Evolutionary conservation across 495 filamentous ascomycete species (phyloP).

Genomic region (Tuber indicum): DNA sequence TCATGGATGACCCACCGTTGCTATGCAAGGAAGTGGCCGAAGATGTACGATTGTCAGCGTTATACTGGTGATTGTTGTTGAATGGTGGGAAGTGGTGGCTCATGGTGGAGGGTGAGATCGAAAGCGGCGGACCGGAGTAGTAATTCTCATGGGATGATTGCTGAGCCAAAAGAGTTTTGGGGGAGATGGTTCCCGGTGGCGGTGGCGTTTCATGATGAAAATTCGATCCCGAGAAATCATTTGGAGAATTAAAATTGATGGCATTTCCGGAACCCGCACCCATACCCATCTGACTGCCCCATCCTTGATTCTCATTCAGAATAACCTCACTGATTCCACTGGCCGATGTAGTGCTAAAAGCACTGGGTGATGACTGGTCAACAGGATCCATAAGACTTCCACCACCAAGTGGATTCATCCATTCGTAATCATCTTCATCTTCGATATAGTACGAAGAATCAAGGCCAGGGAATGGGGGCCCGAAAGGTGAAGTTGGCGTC

Average conservation of each 20-base stretch:
- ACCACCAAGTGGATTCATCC: slow-evolving; percentile 79
- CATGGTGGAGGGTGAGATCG: slow-evolving; percentile 40
- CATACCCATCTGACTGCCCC: slow-evolving; percentile 30
- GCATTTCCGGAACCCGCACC: slow-evolving; percentile 25
- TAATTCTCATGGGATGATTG: slow-evolving; percentile 37
- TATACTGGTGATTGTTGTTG: slow-evolving; percentile 2
- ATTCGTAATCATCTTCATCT: slow-evolving; percentile 77
- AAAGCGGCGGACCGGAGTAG: slow-evolving; percentile 40
- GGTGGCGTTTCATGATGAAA: slow-evolving; percentile 57
- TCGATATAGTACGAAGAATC: slow-evolving; percentile 44
- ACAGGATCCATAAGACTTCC: slow-evolving; percentile 59
- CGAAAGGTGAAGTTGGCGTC: slow-evolving; percentile 64
- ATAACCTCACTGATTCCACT: slow-evolving; percentile 88
- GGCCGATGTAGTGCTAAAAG: slow-evolving; percentile 85
- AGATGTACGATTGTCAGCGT: slow-evolving; percentile 4
- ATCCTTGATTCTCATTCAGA: slow-evolving; percentile 56
- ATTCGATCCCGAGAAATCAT: slow-evolving; percentile 41
- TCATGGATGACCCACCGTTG: slow-evolving; percentile 48
- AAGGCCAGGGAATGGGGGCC: slow-evolving; percentile 58
- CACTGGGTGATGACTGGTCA: slow-evolving; percentile 90
- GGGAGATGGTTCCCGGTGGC: slow-evolving; percentile 56
- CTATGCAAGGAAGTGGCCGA: slow-evolving; percentile 28
- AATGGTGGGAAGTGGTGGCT: slow-evolving; percentile 34
- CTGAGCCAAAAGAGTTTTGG: slow-evolving; percentile 51
- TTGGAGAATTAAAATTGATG: slow-evolving; percentile 40